A percentile compares a stretch with the other conserved stretches of the same genome.
These are phyloP conservation scores for Linnemannia exigua DNA, from an alignment of 192 early-diverging fungal species.

Conservation along the genomic window DNA sequence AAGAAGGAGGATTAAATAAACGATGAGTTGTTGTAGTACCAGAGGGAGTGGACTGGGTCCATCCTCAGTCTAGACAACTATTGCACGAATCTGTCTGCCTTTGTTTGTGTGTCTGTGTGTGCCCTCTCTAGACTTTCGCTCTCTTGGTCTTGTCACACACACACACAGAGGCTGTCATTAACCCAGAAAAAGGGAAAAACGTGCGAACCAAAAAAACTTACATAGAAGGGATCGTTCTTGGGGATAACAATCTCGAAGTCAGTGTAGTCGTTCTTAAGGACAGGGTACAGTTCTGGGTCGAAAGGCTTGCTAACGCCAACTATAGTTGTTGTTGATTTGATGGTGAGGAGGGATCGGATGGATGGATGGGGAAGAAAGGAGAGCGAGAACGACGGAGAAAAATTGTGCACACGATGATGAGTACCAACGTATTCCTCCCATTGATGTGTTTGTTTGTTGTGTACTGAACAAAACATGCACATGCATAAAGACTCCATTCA, in stretches of 20 bases:
- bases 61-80: not conserved
- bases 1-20: no score
- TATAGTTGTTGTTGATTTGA: not conserved
- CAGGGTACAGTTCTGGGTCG: slow-evolving; percentile 27
- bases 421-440: no score
- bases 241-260: slow-evolving; percentile 42
- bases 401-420: not conserved
- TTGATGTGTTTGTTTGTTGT: not conserved
- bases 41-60: not conserved
- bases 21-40: no score
- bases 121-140: no score
- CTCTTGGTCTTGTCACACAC: no score
- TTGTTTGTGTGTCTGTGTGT: no score
- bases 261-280: slow-evolving; percentile 13
- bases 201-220: slow-evolving; percentile 23
- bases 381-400: no score
- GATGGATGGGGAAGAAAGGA: not conserved
- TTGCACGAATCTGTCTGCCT: no score
- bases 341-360: no score
- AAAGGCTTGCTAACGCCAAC: slow-evolving; percentile 18
- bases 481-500: no score
- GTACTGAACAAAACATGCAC: no score
- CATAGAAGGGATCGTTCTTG: slow-evolving; percentile 25
- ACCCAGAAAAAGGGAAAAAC: not conserved
- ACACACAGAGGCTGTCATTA: no score